phyloP scores from a whole-genome alignment of 2,329 filamentous ascomycete species.

The Xylariomycetidae sp. region DNA sequence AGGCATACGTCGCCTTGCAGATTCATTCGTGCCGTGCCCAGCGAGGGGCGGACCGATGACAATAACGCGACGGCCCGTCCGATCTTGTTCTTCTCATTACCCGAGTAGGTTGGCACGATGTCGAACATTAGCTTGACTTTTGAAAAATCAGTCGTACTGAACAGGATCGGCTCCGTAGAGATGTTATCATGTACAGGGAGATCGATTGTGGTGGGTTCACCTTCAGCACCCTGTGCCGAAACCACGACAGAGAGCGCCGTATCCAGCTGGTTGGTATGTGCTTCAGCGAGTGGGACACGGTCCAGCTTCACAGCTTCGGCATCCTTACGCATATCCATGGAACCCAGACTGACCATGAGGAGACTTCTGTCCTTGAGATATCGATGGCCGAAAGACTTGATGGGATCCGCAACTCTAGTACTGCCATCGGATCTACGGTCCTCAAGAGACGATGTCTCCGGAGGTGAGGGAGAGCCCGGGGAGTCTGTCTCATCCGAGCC shows the following conservation, averaged over 20 bases:
- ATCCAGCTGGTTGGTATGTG: slow-evolving; percentile 88
- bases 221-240: slow-evolving; percentile 76
- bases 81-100: slow-evolving; percentile 81
- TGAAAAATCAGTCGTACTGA: slow-evolving; percentile 70
- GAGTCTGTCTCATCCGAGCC: slow-evolving; percentile 25
- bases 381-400: slow-evolving; percentile 94
- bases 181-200: slow-evolving; percentile 92
- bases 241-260: slow-evolving; percentile 90
- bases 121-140: slow-evolving; percentile 92
- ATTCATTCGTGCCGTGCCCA: slow-evolving; percentile 84
- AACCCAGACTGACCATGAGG: slow-evolving; percentile 86
- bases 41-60: slow-evolving; percentile 75
- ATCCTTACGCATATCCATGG: slow-evolving; percentile 87
- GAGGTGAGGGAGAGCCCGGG: slow-evolving; percentile 34
- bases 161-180: slow-evolving; percentile 87
- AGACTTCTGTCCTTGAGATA: slow-evolving; percentile 88
- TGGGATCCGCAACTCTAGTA: slow-evolving; percentile 62
- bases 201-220: slow-evolving; percentile 86
- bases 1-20: slow-evolving; percentile 90
- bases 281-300: slow-evolving; percentile 78
- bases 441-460: slow-evolving; percentile 57
- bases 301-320: slow-evolving; percentile 80
- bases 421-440: slow-evolving; percentile 50
- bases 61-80: slow-evolving; percentile 85
- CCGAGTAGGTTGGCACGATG: slow-evolving; percentile 91